These are phyloP conservation scores for Dactylellina cionopaga DNA, from an alignment of 2,329 filamentous ascomycete species.

Conservation along the genomic window DNA sequence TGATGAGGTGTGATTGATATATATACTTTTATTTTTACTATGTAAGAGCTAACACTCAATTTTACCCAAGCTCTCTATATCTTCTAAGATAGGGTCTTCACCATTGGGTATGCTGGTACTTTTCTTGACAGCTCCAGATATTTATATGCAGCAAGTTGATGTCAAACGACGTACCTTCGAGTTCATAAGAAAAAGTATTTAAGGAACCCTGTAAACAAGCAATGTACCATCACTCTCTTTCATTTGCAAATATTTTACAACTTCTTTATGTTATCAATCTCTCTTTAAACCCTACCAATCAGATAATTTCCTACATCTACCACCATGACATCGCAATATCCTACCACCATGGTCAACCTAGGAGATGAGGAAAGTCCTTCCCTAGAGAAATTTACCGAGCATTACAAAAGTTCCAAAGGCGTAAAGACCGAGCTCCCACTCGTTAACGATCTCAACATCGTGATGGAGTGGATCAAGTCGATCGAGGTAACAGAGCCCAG, in stretches of 20 bases:
- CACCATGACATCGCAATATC: neutral
- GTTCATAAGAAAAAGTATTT: too few relatives aligned
- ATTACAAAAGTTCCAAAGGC: slow-evolving; percentile 16
- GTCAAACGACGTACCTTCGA: too few relatives aligned
- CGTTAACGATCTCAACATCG: slow-evolving; percentile 5
- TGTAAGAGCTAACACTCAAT: too few relatives aligned
- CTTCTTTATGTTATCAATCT: neutral
- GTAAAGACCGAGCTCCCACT: neutral
- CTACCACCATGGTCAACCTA: neutral
- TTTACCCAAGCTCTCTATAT: too few relatives aligned
- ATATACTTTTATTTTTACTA: too few relatives aligned
- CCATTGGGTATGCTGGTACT: too few relatives aligned
- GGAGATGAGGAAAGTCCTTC: neutral
- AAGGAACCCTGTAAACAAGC: neutral
- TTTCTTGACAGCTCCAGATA: too few relatives aligned
- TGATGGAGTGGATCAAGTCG: slow-evolving; percentile 32
- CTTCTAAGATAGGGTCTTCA: too few relatives aligned
- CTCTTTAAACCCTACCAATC: neutral
- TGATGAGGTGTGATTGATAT: too few relatives aligned
- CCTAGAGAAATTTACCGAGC: neutral
- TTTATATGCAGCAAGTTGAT: too few relatives aligned
- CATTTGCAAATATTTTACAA: too few relatives aligned
- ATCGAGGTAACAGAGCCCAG: slow-evolving; percentile 1
- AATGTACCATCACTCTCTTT: too few relatives aligned
- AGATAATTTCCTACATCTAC: neutral